Evolutionary conservation across 2,329 filamentous ascomycete species (phyloP), one percentile per base, ranked within the genome.

Genomic region (Malbranchea zuffiana): DNA sequence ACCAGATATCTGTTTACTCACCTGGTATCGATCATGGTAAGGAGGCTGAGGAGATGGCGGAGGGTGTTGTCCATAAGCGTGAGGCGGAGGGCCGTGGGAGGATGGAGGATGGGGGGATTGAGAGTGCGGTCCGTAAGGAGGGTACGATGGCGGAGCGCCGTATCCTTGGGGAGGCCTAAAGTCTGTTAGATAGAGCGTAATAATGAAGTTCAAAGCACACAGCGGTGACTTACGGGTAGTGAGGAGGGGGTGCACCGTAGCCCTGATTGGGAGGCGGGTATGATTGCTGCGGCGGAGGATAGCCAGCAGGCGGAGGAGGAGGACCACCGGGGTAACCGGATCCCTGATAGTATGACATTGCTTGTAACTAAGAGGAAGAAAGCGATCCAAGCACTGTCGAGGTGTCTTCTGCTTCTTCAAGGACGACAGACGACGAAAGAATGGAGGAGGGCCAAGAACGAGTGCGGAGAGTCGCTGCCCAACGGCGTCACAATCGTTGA

Each of bases 281-380:
- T 46, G 56, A 58, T 37, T 51, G 63, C 47, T 68, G 74, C 67
- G 69, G 67, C 49, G 72, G 72, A 29, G 33, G 37, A 30, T 40
- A 43, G 13, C 21, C 24, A 18, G 23, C 16, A 16, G 20, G 35
- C 16, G 20, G 32, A 30, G 27, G 27, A n/a, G 67, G 65, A 46
- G 70, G 65, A 37, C 68, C 68, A 54, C 63, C 62, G 41, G 66
- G 62, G 51, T 77, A 75, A 32, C 63, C 61, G 42, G 65, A 56
- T 42, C 68, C 68, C 46, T 72, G 73, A 55, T 77, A 80, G 52
- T 73, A 75, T 47, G 76, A 78, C 76, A 80, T 80, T 39, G 47
- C 49, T 41, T 32, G 32, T 24, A 32, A 25, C 32, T 39, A 41
- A 39, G 31, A 26, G 37, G 41, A 33, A 33, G 39, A 42, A 26